Base-by-base conservation (phyloP, 1,139 yeast genomes). In the Saccharomyces hybrid region DNA sequence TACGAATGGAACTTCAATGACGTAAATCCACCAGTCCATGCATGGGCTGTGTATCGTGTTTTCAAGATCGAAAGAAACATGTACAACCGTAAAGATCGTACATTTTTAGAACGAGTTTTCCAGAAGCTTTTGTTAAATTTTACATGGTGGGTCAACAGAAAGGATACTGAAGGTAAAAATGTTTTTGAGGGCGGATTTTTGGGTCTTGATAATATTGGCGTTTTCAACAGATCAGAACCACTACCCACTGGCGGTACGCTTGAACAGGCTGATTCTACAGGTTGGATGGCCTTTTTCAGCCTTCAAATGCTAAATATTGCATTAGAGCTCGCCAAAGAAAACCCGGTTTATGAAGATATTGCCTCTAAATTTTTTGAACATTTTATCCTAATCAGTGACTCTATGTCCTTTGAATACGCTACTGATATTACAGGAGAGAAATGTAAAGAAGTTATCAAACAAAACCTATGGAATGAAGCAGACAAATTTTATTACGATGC, bases 111-210 rank as follows among this genome's bases (percentile, higher is more conserved):
- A 71, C 77, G 93, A 32, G 95, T 89, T 23, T 91, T 91, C 78
- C 98, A 91, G 71, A 91, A 91, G 70, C 78, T 91, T 63, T 73
- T 91, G 68, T 76, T 91, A 59, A 91, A 91, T 71, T 91, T 91
- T 71, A 89, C 97, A 27, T 91, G 98, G 98, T 91, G 98, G 98
- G 97, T 91, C 56, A 91, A 91, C 72, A 79, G 96, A 67, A 91
- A 91, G 69, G 98, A 91, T 71, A 73, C 79, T 5, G 87, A 85
- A 58, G 98, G 97, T 58, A 86, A 88, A 64, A 91, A 91, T 63
- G 88, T 91, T 38, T 91, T 91, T 68, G 96, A 88, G 72, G 98
- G 98, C 60, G 98, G 98, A 0, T 91, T 91, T 72, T 77, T 91
- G 55, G 98, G 98, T 6, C 77, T 91, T 58, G 98, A 91, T 73